These are phyloP conservation scores for Angomonas ambiguus DNA, from an alignment of 208 protist species.

Conservation along the genomic window DNA sequence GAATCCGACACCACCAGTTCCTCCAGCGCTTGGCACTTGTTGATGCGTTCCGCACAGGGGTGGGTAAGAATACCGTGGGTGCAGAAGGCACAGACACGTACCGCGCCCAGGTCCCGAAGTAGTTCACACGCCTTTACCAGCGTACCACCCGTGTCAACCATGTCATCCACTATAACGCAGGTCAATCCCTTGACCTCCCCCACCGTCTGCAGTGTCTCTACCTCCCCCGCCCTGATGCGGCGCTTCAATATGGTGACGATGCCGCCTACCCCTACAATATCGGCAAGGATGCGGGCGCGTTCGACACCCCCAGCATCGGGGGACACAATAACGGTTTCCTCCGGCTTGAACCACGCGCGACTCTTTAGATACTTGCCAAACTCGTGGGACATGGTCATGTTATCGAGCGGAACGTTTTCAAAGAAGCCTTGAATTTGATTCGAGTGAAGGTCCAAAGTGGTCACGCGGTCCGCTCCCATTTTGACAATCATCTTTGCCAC, in stretches of 20 bases:
- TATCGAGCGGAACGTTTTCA: slow-evolving; percentile 90
- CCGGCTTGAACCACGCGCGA: slow-evolving; percentile 69
- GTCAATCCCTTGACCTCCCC: slow-evolving; percentile 92
- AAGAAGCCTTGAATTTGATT: slow-evolving; percentile 97
- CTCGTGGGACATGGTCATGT: slow-evolving; percentile 84
- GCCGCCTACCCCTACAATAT: slow-evolving; percentile 78
- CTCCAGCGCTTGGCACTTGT: slow-evolving; percentile 76
- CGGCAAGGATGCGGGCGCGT: slow-evolving; percentile 86
- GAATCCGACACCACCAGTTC: slow-evolving; percentile 92
- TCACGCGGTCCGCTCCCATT: slow-evolving; percentile 89
- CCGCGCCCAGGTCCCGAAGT: slow-evolving; percentile 90
- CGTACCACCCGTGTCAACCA: slow-evolving; percentile 95
- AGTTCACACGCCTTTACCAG: slow-evolving; percentile 90
- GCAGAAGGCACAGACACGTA: slow-evolving; percentile 88
- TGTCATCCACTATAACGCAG: slow-evolving; percentile 95
- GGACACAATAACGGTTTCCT: slow-evolving; percentile 91
- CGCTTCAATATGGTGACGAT: slow-evolving; percentile 96
- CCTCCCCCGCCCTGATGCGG: slow-evolving; percentile 68
- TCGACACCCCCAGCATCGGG: slow-evolving; percentile 94
- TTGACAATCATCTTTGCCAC: slow-evolving; percentile 91
- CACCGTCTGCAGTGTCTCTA: slow-evolving; percentile 90
- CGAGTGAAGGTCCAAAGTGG: slow-evolving; percentile 93
- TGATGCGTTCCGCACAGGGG: slow-evolving; percentile 83
- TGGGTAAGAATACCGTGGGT: slow-evolving; percentile 94
- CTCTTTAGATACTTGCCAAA: slow-evolving; percentile 68